These are phyloP conservation scores for Fusarium succisae DNA, from an alignment of 2,329 filamentous ascomycete genomes.

Conservation along the genomic window DNA sequence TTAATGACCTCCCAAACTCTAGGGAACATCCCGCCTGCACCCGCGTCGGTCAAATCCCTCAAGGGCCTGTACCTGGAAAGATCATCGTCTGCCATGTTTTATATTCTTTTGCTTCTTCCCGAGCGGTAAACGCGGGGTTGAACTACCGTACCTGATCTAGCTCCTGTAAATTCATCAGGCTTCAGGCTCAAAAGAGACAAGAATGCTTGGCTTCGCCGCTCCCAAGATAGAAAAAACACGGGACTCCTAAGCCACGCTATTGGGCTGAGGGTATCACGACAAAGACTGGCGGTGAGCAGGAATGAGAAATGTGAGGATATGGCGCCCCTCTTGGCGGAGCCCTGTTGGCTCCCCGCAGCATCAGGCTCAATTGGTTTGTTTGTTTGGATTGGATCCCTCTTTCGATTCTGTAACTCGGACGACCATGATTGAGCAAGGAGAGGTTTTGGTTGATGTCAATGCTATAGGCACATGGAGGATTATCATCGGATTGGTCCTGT, in stretches of 20 bases:
- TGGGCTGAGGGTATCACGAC: conserved; percentile 35
- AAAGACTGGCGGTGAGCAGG: conserved; percentile 34
- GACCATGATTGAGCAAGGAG: conserved; percentile 15
- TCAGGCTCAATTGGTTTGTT: conserved; percentile 32
- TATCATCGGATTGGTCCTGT: conserved; percentile 17
- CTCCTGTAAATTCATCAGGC: background rate
- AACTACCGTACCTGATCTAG: conserved; percentile 24
- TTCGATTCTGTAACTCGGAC: conserved; percentile 33
- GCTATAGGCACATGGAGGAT: conserved; percentile 11
- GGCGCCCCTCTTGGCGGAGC: conserved; percentile 17
- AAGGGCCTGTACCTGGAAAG: conserved; percentile 27
- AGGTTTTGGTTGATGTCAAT: conserved; percentile 8
- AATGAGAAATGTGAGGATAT: conserved; percentile 1
- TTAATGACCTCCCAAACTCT: conserved; percentile 3
- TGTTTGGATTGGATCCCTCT: conserved; percentile 21
- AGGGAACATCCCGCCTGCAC: conserved; percentile 39
- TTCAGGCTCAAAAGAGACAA: background rate
- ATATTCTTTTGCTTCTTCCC: conserved; percentile 4
- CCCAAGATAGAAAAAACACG: conserved; percentile 31
- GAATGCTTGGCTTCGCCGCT: conserved; percentile 28
- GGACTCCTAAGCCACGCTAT: conserved; percentile 31
- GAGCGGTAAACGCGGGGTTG: conserved; percentile 43
- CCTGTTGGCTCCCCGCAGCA: conserved; percentile 19
- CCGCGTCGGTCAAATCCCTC: conserved; percentile 35
- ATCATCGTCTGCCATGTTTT: conserved; percentile 25